phyloP scores from a whole-genome alignment of 2,329 filamentous ascomycete species.

The Botrytis galanthina region DNA sequence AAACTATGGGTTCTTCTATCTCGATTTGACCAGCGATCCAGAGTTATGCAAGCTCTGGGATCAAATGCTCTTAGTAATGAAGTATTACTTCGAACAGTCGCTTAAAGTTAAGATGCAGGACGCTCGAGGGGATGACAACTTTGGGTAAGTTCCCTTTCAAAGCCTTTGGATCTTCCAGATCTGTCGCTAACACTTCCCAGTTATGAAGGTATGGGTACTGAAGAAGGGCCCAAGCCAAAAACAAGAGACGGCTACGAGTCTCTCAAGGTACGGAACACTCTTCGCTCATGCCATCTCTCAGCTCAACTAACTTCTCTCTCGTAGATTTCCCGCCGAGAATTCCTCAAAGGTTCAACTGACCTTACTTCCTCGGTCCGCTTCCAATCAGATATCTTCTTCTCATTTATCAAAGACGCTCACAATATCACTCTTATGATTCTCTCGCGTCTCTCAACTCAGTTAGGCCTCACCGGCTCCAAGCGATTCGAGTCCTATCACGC shows the following conservation, averaged over 20 bases:
- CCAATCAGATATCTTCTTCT: neutral
- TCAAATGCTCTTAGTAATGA: neutral
- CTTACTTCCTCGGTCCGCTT: neutral
- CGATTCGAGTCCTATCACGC: neutral
- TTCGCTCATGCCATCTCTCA: neutral
- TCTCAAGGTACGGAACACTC: neutral
- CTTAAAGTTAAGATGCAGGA: neutral
- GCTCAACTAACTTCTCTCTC: neutral
- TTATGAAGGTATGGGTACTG: neutral
- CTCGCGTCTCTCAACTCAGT: neutral
- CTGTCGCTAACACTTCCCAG: neutral
- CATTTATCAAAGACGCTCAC: neutral
- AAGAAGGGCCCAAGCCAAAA: neutral
- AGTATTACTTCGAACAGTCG: neutral
- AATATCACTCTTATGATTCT: neutral
- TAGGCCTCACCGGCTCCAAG: neutral
- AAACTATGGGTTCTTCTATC: neutral
- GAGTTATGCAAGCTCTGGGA: neutral
- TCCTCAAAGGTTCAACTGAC: neutral
- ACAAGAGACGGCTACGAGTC: neutral
- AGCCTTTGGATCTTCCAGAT: neutral
- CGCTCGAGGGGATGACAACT: neutral
- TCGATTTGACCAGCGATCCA: neutral
- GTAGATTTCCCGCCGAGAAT: neutral
- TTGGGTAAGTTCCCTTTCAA: neutral